Conservation (phyloP, 169 alveolate species). For the Condylostoma magnum region DNA sequence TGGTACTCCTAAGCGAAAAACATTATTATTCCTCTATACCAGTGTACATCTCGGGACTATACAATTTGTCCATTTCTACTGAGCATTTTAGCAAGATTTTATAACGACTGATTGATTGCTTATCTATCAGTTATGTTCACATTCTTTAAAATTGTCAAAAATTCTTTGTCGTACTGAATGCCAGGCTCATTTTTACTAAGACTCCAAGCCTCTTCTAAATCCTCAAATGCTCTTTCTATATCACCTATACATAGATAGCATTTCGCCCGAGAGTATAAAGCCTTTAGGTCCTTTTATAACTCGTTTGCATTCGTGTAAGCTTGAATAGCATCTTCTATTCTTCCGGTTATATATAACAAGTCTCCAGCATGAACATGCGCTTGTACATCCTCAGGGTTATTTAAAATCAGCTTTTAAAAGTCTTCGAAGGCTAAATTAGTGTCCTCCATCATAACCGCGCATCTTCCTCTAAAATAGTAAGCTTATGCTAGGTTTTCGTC, state of each 20-base stretch:
- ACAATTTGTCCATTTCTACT: conserved; percentile 12
- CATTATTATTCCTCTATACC: conserved; percentile 8
- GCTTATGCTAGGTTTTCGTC: conserved; percentile 53
- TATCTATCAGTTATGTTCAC: no score
- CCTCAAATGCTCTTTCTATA: conserved; percentile 37
- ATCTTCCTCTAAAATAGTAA: conserved; percentile 54
- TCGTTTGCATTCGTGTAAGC: conserved; percentile 57
- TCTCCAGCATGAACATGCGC: conserved; percentile 65
- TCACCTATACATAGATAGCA: conserved; percentile 45
- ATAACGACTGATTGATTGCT: no score
- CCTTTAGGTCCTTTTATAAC: conserved; percentile 35
- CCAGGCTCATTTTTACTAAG: not conserved
- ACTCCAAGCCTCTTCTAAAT: conserved; percentile 34
- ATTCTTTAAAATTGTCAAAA: not conserved
- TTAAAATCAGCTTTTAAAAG: conserved; percentile 43
- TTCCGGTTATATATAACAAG: conserved; percentile 58
- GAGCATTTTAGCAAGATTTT: no score
- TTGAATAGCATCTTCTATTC: conserved; percentile 54
- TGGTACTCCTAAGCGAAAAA: not conserved
- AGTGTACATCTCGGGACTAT: not conserved
- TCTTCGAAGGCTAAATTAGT: conserved; percentile 52
- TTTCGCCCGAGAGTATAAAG: conserved; percentile 47
- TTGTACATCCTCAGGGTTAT: conserved; percentile 51
- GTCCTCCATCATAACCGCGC: conserved; percentile 57
- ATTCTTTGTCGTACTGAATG: conserved; percentile 2